Conservation (phyloP, 306 rosid species). For the Macrotyloma uniflorum region DNA sequence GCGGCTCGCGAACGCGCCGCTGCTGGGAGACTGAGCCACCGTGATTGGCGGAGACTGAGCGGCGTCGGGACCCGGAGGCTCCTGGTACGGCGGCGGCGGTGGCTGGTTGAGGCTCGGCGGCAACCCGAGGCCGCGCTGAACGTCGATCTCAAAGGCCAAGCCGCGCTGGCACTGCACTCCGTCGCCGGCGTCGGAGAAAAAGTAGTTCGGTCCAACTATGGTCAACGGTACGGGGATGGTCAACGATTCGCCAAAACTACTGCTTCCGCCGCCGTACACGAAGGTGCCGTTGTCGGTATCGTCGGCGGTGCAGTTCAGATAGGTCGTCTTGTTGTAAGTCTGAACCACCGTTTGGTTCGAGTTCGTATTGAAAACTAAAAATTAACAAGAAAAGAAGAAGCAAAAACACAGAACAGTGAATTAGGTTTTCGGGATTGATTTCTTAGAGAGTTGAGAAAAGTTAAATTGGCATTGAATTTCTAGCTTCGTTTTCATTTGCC, state of each 20-base stretch:
- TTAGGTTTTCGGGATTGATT: not conserved
- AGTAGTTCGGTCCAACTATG: constrained; percentile 61
- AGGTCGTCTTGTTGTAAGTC: constrained; percentile 66
- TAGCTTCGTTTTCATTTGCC: not conserved
- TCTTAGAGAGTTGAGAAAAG: not conserved
- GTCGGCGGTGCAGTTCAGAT: constrained; percentile 60
- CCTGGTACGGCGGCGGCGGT: constrained; percentile 80
- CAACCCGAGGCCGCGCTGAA: constrained; percentile 69
- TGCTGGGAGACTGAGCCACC: constrained; percentile 26
- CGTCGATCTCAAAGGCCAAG: constrained; percentile 72
- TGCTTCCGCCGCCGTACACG: constrained; percentile 50
- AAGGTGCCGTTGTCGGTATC: constrained; percentile 59
- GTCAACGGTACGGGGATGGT: constrained; percentile 65
- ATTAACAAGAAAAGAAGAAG: not conserved
- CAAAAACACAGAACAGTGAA: not conserved
- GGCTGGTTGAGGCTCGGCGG: constrained; percentile 89
- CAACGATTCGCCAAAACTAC: constrained; percentile 46
- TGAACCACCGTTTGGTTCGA: constrained; percentile 82
- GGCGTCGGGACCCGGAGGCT: constrained; percentile 59
- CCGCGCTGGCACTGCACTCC: constrained; percentile 73
- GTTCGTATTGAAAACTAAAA: constrained; percentile 73
- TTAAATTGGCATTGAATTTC: not conserved
- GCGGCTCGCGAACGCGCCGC: constrained; percentile 34
- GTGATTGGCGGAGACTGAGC: constrained; percentile 51
- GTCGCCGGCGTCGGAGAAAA: constrained; percentile 66